phyloP scores from a whole-genome alignment of 2,329 filamentous ascomycete species.

The Penicillium fuscoglaucum region DNA sequence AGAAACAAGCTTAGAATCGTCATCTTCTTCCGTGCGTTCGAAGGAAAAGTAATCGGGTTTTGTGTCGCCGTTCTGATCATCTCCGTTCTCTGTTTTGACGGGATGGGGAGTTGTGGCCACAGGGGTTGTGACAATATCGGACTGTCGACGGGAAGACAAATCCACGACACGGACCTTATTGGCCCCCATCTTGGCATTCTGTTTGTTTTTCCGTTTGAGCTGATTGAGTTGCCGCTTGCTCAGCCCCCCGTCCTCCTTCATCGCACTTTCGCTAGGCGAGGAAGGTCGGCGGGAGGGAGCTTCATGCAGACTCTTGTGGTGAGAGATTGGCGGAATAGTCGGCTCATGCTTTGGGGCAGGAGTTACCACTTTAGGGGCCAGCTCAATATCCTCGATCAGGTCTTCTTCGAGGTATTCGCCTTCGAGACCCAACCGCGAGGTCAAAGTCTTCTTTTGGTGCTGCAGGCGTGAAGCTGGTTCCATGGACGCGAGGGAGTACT shows the following conservation, averaged over 20 bases:
- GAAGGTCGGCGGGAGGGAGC: constrained; percentile 41
- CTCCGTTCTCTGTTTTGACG: constrained; percentile 61
- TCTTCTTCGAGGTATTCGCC: constrained; percentile 86
- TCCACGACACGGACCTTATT: constrained; percentile 90
- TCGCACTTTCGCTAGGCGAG: constrained; percentile 52
- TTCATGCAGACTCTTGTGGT: constrained; percentile 48
- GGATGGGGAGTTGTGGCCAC: constrained; percentile 53
- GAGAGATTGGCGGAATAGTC: constrained; percentile 42
- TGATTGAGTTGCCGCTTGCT: constrained; percentile 95
- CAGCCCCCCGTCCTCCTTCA: constrained; percentile 67
- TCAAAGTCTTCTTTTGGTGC: constrained; percentile 86
- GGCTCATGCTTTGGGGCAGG: constrained; percentile 54
- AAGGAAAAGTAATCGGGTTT: constrained; percentile 86
- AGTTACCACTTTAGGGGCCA: constrained; percentile 48
- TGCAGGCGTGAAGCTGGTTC: constrained; percentile 77
- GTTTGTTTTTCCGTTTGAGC: constrained; percentile 89
- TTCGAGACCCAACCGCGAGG: constrained; percentile 76
- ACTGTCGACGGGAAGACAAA: constrained; percentile 67
- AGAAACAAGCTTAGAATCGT: constrained; percentile 87
- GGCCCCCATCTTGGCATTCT: constrained; percentile 82
- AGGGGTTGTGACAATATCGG: constrained; percentile 64
- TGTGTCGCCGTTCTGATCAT: constrained; percentile 61
- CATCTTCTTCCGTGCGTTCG: constrained; percentile 76
- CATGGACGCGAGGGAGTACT: constrained; percentile 78
- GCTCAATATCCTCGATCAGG: constrained; percentile 65